Evolutionary conservation across 768 basidiomycete genomes (phyloP), one percentile per base, ranked within the genome.

Genomic region (Rhizopogon roseolus): DNA sequence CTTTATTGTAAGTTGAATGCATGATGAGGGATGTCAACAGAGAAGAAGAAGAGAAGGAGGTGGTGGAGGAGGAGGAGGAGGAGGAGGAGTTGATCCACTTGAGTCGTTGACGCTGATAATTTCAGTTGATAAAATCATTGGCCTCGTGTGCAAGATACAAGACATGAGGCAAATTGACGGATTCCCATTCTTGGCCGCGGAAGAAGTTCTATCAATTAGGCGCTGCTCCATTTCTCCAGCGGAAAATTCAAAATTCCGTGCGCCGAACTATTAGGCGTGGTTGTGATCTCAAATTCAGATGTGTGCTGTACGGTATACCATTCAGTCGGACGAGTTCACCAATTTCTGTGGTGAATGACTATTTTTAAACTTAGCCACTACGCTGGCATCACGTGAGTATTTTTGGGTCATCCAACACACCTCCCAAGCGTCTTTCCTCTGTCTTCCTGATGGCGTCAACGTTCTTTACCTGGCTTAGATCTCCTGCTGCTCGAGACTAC

Each of bases 401-500:
- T 25, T 19, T 34, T 25, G 14, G 2, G 11, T 13, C 34, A 32
- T n/a, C n/a, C n/a, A n/a, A n/a, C 22, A 22, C 22, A 22, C 22
- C 22, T 13, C 34, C n/a, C n/a, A 11, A 7, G 13, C 34, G 13
- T 13, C 13, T 36, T 36, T 4, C 34, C 34, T 5, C 29, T 43
- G 49, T 19, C 16, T 49, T 60, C 60, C 41, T 50, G 64, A 93
- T 93, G 91, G 80, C 91, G 54, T 89, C 90, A 37, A 84, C 85
- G 36, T 94, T 97, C 76, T 77, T 88, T 67, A 79, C 82, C 64
- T 98, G 95, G 95, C 65, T 91, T 64, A 86, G 88, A 65, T 93
- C 91, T 44, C 95, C 95, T 49, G 92, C 92, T 43, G 90, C 91
- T 17, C 79, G 91, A 62, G 83, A 94, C 61, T 98, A 98, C 72